Base-by-base conservation (phyloP, 208 protist species). In the Acanthamoeba culbertsoni region DNA sequence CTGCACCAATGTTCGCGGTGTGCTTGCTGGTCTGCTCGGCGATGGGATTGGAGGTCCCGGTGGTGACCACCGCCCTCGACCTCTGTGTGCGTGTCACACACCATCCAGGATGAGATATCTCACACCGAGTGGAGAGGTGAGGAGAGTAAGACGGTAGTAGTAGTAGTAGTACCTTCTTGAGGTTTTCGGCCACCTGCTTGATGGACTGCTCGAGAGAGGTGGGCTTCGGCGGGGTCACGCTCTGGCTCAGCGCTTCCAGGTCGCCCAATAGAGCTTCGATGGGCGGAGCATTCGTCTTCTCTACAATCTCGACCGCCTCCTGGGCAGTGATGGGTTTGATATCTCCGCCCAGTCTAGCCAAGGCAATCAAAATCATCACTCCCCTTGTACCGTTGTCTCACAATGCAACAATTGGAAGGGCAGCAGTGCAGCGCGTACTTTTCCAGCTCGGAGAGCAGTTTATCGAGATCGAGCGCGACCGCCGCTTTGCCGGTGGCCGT, bases 401-500 rank as follows among this genome's bases (percentile, higher is more conserved):
- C 23, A 18, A 62, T n/a, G 55, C 16, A 18, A 62, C 55, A 7
- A 8, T 10, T 86, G 51, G 14, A 35, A 26, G 45, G 35, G 40
- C 26, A 14, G 7, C 18, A 14, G 8, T 55, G n/a, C 18, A 53
- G 26, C 16, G 10, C 45, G 33, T 55, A 86, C 75, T 57, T 63
- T 26, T 90, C 82, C 33, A 90, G 82, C 1, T 68, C 18, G 51
- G n/a, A 7, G 26, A 92, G 63, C 12, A 92, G 55, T 2, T 16
- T 40, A 16, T 92, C 63, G 16, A 92, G 88, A n/a, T 92, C 88
- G 43, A 92, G 59, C 23, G 88, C 88, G 48, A 62, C 88, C 0
- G 55, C 43, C 0, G 88, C 88, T 8, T 35, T 77, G 42, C 40
- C 88, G 5, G 42, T 92, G 7, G 88, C 59, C 28, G 37, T 57